Conservation (phyloP, 148 eudicot species). For the Vaccinium corymbosum region DNA sequence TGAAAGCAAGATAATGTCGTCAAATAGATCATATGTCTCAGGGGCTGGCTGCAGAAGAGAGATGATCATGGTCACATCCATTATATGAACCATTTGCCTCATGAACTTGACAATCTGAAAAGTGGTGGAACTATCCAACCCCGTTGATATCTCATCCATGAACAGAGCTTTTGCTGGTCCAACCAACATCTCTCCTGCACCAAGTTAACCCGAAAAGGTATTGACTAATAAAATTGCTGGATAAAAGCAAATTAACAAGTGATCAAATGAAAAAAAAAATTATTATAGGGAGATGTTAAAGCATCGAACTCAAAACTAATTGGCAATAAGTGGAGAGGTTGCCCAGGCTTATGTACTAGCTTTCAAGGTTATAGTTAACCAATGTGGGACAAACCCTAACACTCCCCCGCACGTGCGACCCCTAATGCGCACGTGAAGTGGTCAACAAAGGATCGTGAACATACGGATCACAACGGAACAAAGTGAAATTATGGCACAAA, state of each 20-base stretch:
- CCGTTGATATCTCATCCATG: conserved; percentile 49
- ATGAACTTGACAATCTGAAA: conserved; percentile 35
- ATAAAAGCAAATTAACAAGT: background rate
- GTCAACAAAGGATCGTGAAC: too few species aligned
- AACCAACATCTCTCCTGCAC: conserved; percentile 45
- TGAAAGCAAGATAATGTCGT: conserved; percentile 42
- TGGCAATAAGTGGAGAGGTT: too few species aligned
- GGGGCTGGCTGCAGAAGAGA: conserved; percentile 52
- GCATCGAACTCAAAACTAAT: too few species aligned
- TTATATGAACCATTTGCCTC: conserved; percentile 48
- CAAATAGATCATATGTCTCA: conserved; percentile 41
- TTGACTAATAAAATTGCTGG: background rate
- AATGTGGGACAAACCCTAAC: too few species aligned
- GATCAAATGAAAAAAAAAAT: background rate
- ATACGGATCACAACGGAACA: too few species aligned
- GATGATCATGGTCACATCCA: conserved; percentile 45
- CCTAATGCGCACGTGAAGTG: too few species aligned
- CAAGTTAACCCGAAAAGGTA: background rate
- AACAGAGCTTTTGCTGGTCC: conserved; percentile 47
- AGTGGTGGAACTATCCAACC: conserved; percentile 48
- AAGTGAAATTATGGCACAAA: too few species aligned
- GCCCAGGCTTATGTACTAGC: too few species aligned
- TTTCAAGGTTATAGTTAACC: too few species aligned
- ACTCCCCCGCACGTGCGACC: too few species aligned
- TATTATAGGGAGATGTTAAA: too few species aligned